These are phyloP conservation scores for Isabelozyma pseudorhagii DNA, from an alignment of 805 yeast genomes.

Conservation along the genomic window DNA sequence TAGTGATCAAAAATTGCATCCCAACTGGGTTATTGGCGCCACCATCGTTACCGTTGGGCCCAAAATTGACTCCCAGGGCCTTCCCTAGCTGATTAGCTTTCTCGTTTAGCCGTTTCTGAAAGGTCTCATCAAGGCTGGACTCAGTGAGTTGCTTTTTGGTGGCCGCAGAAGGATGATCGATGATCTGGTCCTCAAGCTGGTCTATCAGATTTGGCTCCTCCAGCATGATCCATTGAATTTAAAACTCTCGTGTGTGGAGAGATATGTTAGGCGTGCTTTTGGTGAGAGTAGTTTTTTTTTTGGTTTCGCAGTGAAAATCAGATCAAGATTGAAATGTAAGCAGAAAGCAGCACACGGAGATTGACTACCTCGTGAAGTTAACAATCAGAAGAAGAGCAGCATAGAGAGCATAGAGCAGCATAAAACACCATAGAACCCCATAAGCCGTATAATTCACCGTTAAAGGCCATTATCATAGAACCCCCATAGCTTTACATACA, in stretches of 20 bases:
- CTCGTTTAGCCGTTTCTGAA: slow-evolving; percentile 39
- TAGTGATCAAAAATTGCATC: slow-evolving; percentile 26
- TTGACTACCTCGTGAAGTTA: too few species aligned
- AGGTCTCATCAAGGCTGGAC: slow-evolving; percentile 36
- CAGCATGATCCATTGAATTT: slow-evolving; percentile 11
- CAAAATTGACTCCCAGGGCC: neutral
- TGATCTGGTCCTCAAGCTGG: slow-evolving; percentile 45
- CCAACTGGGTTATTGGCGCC: slow-evolving; percentile 1
- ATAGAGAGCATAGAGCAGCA: too few species aligned
- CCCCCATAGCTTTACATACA: neutral
- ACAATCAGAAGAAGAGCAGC: too few species aligned
- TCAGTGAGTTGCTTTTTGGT: slow-evolving; percentile 27
- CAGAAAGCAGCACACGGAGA: too few species aligned
- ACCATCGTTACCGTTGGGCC: neutral
- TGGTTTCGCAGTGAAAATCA: neutral
- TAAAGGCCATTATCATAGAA: too few species aligned
- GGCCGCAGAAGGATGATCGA: slow-evolving; percentile 39
- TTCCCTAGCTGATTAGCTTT: slow-evolving; percentile 35
- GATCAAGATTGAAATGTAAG: too few species aligned
- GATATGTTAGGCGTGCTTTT: neutral
- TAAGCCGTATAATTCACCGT: too few species aligned
- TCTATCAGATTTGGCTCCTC: slow-evolving; percentile 36
- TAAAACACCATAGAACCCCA: too few species aligned
- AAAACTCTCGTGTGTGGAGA: too few species aligned
- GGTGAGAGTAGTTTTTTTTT: neutral